Conservation (phyloP, 2,329 filamentous ascomycete species). For the Seiridium unicorne region DNA sequence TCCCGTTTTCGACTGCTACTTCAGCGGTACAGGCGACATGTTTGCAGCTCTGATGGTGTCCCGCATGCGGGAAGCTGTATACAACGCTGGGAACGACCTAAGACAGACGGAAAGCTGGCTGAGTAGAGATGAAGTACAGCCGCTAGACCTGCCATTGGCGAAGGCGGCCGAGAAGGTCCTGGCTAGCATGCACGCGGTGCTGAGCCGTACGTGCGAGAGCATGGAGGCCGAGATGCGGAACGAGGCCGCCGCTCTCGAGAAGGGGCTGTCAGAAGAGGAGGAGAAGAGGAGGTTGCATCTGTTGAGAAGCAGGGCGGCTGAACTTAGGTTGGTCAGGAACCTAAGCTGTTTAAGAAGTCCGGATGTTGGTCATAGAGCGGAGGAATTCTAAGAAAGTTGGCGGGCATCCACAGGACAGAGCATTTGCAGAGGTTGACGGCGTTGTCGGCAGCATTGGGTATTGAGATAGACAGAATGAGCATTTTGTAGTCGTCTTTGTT, state of each 20-base stretch:
- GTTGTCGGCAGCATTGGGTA: too few relatives aligned
- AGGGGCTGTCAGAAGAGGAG: conserved; percentile 36
- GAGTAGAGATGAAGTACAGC: conserved; percentile 67
- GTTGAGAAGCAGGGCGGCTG: conserved; percentile 77
- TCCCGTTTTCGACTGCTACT: conserved; percentile 87
- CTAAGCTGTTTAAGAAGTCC: conserved; percentile 67
- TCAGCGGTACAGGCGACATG: conserved; percentile 97
- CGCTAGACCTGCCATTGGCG: conserved; percentile 76
- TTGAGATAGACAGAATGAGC: too few relatives aligned
- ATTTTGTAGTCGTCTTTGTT: too few relatives aligned
- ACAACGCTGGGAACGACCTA: conserved; percentile 39
- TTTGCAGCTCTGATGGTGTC: conserved; percentile 90
- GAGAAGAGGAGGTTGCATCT: conserved; percentile 61
- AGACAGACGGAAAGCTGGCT: conserved; percentile 65
- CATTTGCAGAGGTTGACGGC: too few relatives aligned
- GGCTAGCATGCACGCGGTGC: conserved; percentile 86
- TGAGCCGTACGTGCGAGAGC: conserved; percentile 66
- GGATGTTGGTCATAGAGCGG: conserved; percentile 59
- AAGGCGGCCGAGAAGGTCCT: conserved; percentile 82
- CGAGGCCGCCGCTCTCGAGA: conserved; percentile 38
- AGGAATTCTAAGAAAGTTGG: conserved; percentile 18
- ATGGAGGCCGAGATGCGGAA: conserved; percentile 52
- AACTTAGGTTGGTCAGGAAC: conserved; percentile 81
- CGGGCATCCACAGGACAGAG: too few relatives aligned
- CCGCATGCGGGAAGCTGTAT: conserved; percentile 80